phyloP scores from a whole-genome alignment of 2,329 filamentous ascomycete genomes.

The Fusarium vanettenii region DNA sequence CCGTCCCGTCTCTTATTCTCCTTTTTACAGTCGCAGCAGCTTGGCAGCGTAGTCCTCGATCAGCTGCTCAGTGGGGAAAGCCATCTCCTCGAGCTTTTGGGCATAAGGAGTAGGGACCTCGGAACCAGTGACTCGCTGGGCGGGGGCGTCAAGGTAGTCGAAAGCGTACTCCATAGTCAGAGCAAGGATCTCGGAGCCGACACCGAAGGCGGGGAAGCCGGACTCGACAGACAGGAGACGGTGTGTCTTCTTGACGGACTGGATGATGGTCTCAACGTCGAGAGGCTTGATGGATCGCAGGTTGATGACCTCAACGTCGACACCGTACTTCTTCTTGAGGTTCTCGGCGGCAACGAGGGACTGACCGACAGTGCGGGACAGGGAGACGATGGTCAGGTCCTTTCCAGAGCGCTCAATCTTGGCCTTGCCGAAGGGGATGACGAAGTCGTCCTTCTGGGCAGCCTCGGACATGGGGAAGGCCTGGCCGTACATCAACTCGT shows the following conservation, averaged over 20 bases:
- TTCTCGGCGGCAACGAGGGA: slow-evolving; percentile 87
- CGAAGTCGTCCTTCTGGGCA: slow-evolving; percentile 95
- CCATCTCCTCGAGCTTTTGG: slow-evolving; percentile 91
- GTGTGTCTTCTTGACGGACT: slow-evolving; percentile 98
- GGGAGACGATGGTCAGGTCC: slow-evolving; percentile 93
- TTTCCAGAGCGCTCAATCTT: slow-evolving; percentile 98
- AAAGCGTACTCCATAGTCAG: slow-evolving; percentile 98
- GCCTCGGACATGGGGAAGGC: slow-evolving; percentile 97
- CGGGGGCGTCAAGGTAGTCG: slow-evolving; percentile 95
- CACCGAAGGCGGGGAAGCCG: slow-evolving; percentile 95
- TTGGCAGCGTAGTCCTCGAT: slow-evolving; percentile 92
- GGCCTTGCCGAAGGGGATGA: slow-evolving; percentile 97
- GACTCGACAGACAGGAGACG: slow-evolving; percentile 93
- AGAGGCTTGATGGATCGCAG: slow-evolving; percentile 97
- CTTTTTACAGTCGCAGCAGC: slow-evolving; percentile 78
- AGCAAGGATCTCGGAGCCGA: slow-evolving; percentile 91
- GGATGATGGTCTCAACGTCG: slow-evolving; percentile 93
- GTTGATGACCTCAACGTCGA: slow-evolving; percentile 97
- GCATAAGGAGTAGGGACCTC: slow-evolving; percentile 98
- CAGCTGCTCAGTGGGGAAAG: slow-evolving; percentile 89
- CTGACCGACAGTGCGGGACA: slow-evolving; percentile 96
- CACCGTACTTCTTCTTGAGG: slow-evolving; percentile 95
- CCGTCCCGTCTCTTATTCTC: slow-evolving; percentile 18
- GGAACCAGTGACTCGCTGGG: slow-evolving; percentile 92
- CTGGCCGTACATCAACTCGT: slow-evolving; percentile 93